Evolutionary conservation across 2,329 filamentous ascomycete genomes (phyloP).

Genomic region (Colletotrichum coccodes): DNA sequence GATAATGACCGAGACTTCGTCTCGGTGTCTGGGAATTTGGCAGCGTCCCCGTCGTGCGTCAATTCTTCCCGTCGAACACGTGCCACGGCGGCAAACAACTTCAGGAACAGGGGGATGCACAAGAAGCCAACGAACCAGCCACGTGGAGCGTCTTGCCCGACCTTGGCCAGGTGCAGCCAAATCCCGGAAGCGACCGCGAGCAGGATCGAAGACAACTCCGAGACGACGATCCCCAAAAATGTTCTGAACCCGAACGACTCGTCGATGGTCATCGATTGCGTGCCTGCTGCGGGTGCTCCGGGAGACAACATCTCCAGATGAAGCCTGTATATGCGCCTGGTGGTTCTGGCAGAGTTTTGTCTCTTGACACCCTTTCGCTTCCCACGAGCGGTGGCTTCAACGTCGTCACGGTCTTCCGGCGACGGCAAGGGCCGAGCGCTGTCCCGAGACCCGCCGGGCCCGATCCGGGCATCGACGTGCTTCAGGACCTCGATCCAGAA

Average conservation of each 20-base stretch:
- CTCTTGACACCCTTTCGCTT: not conserved
- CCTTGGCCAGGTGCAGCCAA: not conserved
- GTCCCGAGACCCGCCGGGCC: not conserved
- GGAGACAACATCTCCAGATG: not conserved
- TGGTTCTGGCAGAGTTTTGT: not conserved
- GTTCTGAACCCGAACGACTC: not conserved
- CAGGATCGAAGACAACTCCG: conserved; percentile 18
- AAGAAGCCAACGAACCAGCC: not conserved
- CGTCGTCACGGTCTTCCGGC: too few relatives aligned
- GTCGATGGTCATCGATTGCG: not conserved
- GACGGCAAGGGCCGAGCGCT: not conserved
- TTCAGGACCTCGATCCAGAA: conserved; percentile 32
- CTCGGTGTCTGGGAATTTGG: not conserved
- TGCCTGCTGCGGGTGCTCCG: not conserved
- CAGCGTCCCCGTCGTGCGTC: not conserved
- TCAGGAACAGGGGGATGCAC: not conserved
- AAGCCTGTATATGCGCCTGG: not conserved
- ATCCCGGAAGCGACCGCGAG: conserved; percentile 10
- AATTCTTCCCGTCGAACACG: not conserved
- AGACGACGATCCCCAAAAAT: not conserved
- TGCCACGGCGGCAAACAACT: not conserved
- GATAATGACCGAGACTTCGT: conserved; percentile 20
- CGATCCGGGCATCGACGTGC: not conserved
- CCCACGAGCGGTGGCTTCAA: not conserved
- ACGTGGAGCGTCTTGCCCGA: not conserved